Base-by-base conservation (phyloP, 352 stramenopile species). In the Pythium coloratum region DNA sequence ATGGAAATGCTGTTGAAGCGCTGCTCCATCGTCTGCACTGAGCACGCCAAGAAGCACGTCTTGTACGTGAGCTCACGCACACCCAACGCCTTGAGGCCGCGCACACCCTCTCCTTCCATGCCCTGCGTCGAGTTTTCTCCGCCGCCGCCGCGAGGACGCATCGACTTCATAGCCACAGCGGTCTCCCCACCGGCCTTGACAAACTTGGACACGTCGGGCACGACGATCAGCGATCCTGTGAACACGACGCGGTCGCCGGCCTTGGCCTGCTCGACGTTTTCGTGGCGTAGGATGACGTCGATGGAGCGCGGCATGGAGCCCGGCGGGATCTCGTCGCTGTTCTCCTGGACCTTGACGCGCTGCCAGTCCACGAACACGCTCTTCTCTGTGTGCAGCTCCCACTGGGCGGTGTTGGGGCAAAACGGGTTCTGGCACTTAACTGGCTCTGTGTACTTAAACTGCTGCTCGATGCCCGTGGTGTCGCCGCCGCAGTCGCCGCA, bases 301-400 rank as follows among this genome's bases (percentile, higher is more conserved):
- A 99, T 94, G 1, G 88, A 97, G 10, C 98, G 77, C 6, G 98
- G 98, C 96, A 99, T 99, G 55, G 76, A 96, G 14, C 98, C 98
- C 0, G 98, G 84, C n/a, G 98, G 98, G 64, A 99, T 99, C 70
- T 99, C 97, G 67, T 99, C 94, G 40, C 95, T 95, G 75, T 99
- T 99, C 73, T 99, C 98, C 78, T 99, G 98, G 20, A 99, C 94
- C 47, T 98, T 94, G 38, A 99, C 78, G 33, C 96, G 91, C 80
- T 99, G 98, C 97, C 97, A 99, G 75, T 99, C 98, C 13, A 98
- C 94, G 71, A 99, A 99, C 36, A 97, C 86, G 24, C 86, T 98
- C 60, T 91, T 94, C 54, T 97, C 88, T 0, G 87, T 84, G 72
- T 97, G 85, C 8, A 98, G 80, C 66, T 94, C 86, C 80, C 84